Evolutionary conservation across 2,329 filamentous ascomycete species (phyloP), one percentile per base, ranked within the genome.

Genomic region (Fusarium sambucinum): DNA sequence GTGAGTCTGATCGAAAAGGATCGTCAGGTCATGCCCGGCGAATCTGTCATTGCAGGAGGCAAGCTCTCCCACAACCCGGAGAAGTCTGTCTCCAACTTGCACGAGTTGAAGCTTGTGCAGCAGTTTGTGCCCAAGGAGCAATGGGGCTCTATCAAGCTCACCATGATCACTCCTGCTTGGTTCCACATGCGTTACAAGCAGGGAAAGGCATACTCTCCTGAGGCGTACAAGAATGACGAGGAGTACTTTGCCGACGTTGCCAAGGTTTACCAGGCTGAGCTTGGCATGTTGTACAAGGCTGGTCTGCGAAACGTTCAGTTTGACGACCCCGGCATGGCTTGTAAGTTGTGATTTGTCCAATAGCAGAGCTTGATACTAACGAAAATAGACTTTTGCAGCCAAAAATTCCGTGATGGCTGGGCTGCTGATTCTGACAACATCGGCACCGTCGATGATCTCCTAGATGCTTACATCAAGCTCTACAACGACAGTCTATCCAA

Each of bases 391-490:
- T 93, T 93, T 79, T 93, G 90, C 80, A 90, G 88, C 21, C 83
- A 90, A 59, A 87, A 89, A 76, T 92, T 92, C 86, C 85, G 91
- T 35, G 80, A 86, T 47, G 90, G 90, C 17, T 93, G 90, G 87
- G 86, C 86, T 55, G 85, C 85, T 16, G 91, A 93, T 75, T 79
- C 84, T 47, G 84, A 89, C 72, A 93, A 94, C 76, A 86, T 86
- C 54, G 87, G 89, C 77, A 86, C 86, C 2, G 86, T 90, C 9
- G 90, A 79, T n/a, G 88, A 90, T 69, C 87, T 93, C 44, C 86
- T 94, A 23, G 89, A 92, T 71, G 87, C 89, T 29, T 94, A 94
- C 79, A 91, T 94, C 77, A 83, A 85, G 64, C 87, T 92, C 69
- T 94, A 94, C 83, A 94, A 94, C 77, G 89, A 91, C 77, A 87